Evolutionary conservation across 768 basidiomycete species (phyloP), one percentile per base, ranked within the genome.

Genomic region (Tulasnella sp.): DNA sequence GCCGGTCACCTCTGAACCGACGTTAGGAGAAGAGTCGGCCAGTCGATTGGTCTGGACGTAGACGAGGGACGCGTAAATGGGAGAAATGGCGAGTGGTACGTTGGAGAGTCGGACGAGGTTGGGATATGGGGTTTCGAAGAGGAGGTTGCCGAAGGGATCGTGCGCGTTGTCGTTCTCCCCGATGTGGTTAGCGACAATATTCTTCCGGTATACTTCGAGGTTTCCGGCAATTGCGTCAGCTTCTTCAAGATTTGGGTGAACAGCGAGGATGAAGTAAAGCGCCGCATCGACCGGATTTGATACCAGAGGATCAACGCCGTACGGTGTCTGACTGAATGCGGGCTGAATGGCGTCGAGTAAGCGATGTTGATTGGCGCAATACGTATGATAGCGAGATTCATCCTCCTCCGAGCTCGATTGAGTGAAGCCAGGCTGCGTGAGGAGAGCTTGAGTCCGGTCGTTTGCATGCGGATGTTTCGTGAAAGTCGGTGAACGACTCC

Each of bases 31-130:
- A n/a, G n/a, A n/a, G n/a, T n/a, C n/a, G n/a, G n/a, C n/a, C n/a
- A n/a, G n/a, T n/a, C n/a, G n/a, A n/a, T n/a, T n/a, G 9, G 94
- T 87, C 78, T 95, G 92, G n/a, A 92, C 82, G 78, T 94, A 95
- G 0, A 89, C 90, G 72, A 95, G 80, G 73, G 84, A 85, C 1
- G 88, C 88, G 81, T 92, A 90, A 77, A 94, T 92, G 9, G 94
- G 90, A 75, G 84, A 87, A 71, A 93, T 85, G 1, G 94, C 79
- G 74, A 90, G 90, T 7, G 92, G 92, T 17, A 91, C 90, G 72
- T 87, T 86, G n/a, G n/a, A n/a, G n/a, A n/a, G n/a, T n/a, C n/a
- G n/a, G 75, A 83, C 78, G 42, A 89, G 84, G 71, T 85, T 81
- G 59, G 82, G 81, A 35, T 81, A 74, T 5, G 79, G 74, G 16